Evolutionary conservation across 768 basidiomycete genomes (phyloP), one percentile per base, ranked within the genome.

Genomic region (Tephrocybe sp.): DNA sequence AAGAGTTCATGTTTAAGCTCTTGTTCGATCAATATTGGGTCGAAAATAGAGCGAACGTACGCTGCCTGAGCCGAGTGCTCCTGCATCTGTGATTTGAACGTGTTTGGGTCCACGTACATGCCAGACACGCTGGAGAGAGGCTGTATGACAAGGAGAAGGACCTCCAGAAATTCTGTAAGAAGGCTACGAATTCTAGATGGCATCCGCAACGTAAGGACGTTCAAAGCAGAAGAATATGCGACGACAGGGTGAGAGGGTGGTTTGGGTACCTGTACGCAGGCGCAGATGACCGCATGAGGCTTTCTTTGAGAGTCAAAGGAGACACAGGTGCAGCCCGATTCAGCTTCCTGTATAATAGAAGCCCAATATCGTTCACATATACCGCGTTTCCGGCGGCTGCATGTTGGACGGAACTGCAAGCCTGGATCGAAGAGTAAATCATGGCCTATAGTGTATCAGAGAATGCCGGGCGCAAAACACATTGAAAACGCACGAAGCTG

Each of bases 401-500:
- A 77, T 1, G 85, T 85, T 10, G 89, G 88, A 37, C 88, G 80
- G 68, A 92, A 92, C 65, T 92, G 90, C 12, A 93, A 73, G 14
- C 85, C 85, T 15, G 89, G 79, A 56, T 96, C 93, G 58, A 95
- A 94, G 58, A 95, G 80, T 54, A 95, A 77, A 69, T 95, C 93
- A 60, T 96, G 93, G 28, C 90, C 90, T 92, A 61, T 10, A 51
- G 6, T 45, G 24, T 48, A 48, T 51, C 33, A 54, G 53, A 49
- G 42, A 51, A 54, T 43, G 30, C 59, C 54, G 47, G 25, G 38
- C 34, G 28, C 53, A 50, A 42, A 23, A 52, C 26, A 54, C 37
- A 59, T 26, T 49, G 18, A 86, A 50, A 18, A 86, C 86, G 73
- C 71, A 91, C 94, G 88, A 53, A 96, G 85, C 65, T 94, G 92